phyloP scores from a whole-genome alignment of 2,329 filamentous ascomycete genomes.

The Thielaviopsis musarum region DNA sequence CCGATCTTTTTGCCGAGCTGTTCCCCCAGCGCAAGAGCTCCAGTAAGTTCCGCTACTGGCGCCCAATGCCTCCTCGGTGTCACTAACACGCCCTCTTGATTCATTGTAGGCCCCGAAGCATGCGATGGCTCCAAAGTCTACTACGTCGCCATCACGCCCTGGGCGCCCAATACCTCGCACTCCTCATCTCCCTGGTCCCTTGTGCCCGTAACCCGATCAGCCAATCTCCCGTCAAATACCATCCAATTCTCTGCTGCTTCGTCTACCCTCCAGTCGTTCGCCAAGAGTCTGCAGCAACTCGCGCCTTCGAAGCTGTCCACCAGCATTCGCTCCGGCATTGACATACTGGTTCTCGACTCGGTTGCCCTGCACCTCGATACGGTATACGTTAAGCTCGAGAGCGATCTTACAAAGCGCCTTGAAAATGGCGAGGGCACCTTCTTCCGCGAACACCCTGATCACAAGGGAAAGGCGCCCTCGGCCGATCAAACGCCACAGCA shows the following conservation, averaged over 20 bases:
- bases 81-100: neutral
- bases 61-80: neutral
- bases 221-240: conserved; percentile 55
- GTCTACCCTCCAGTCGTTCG: conserved; percentile 61
- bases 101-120: conserved; percentile 19
- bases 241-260: conserved; percentile 63
- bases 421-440: conserved; percentile 75
- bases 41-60: neutral
- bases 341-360: conserved; percentile 70
- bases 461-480: conserved; percentile 5
- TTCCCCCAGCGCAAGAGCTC: conserved; percentile 34
- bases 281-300: conserved; percentile 52
- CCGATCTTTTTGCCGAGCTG: conserved; percentile 69
- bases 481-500: conserved; percentile 29
- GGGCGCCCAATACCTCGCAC: conserved; percentile 41
- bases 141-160: conserved; percentile 59
- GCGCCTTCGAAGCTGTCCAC: conserved; percentile 60
- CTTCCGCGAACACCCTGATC: conserved; percentile 42
- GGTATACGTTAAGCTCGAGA: conserved; percentile 74
- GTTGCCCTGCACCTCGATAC: conserved; percentile 66
- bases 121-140: conserved; percentile 28
- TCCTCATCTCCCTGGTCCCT: conserved; percentile 67
- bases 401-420: conserved; percentile 58
- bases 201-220: conserved; percentile 52
- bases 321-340: conserved; percentile 59